Percentiles rank a stretch among this genome's conserved stretches.
Conservation (phyloP, 352 stramenopile genomes). For the Globisporangium viniferum region DNA sequence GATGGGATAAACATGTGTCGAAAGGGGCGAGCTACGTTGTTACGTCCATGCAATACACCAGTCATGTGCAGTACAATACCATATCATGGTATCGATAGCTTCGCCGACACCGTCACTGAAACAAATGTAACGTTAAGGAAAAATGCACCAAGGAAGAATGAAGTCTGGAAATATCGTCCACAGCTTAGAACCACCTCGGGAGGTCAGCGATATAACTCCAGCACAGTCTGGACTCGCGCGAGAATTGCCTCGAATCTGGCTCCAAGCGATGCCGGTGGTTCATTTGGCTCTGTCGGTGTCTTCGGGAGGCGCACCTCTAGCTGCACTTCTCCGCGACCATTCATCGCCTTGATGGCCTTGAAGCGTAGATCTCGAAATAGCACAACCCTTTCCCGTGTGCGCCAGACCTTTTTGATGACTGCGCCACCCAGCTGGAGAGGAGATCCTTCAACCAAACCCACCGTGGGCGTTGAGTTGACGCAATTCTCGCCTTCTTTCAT, state of each 20-base stretch:
- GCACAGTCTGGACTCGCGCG: not conserved
- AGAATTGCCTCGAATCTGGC: not conserved
- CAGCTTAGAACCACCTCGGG: too few species aligned
- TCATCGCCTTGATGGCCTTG: not conserved
- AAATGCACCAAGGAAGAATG: too few species aligned
- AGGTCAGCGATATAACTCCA: too few species aligned
- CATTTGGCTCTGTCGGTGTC: not conserved
- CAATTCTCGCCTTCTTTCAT: too few species aligned
- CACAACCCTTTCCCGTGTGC: not conserved
- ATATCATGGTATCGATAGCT: too few species aligned
- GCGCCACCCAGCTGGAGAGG: not conserved
- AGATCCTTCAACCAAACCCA: not conserved
- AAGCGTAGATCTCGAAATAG: not conserved
- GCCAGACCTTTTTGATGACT: not conserved
- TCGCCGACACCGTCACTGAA: too few species aligned
- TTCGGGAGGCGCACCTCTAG: not conserved
- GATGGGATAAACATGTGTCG: too few species aligned
- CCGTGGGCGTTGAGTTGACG: not conserved
- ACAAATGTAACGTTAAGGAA: too few species aligned
- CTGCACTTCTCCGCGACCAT: not conserved
- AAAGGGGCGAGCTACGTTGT: too few species aligned
- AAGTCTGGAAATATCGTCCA: too few species aligned
- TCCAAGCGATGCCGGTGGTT: not conserved
- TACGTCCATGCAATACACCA: too few species aligned
- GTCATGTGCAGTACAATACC: too few species aligned